phyloP scores from a whole-genome alignment of 179 eudicot genomes.

The Sideroxylon spinosum region DNA sequence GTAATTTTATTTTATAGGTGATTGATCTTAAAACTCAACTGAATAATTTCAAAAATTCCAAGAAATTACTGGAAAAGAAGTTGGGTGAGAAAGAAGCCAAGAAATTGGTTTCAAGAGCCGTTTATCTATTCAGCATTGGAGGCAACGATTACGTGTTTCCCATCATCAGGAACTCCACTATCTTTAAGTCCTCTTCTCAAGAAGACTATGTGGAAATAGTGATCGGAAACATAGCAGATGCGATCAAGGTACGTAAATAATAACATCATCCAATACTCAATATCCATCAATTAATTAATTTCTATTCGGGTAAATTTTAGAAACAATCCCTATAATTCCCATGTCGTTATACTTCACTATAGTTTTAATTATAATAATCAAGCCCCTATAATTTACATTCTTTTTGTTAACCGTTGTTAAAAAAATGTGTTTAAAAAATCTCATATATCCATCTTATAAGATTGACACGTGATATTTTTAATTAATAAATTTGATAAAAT shows the following conservation, averaged over 20 bases:
- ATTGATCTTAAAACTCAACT: conserved; percentile 54
- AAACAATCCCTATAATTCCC: too few species aligned
- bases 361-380: neutral
- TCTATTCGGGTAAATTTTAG: too few species aligned
- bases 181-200: conserved; percentile 16
- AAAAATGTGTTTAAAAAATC: too few species aligned
- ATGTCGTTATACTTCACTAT: too few species aligned
- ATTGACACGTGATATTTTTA: too few species aligned
- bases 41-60: conserved; percentile 31
- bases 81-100: conserved; percentile 35
- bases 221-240: conserved; percentile 41
- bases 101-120: conserved; percentile 30
- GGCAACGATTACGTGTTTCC: conserved; percentile 53
- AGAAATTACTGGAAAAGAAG: conserved; percentile 25
- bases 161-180: conserved; percentile 40
- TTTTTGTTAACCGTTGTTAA: too few species aligned
- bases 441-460: too few species aligned
- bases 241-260: conserved; percentile 29
- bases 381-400: too few species aligned
- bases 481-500: too few species aligned
- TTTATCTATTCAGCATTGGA: conserved; percentile 60
- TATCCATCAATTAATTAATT: too few species aligned
- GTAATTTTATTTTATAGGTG: conserved; percentile 31
- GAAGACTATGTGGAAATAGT: conserved; percentile 46
- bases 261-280: neutral